A percentile compares a stretch with the other conserved stretches of the same genome.
These are phyloP conservation scores for Xylogone sp. DNA, from an alignment of 2,329 filamentous ascomycete genomes.

Conservation along the genomic window DNA sequence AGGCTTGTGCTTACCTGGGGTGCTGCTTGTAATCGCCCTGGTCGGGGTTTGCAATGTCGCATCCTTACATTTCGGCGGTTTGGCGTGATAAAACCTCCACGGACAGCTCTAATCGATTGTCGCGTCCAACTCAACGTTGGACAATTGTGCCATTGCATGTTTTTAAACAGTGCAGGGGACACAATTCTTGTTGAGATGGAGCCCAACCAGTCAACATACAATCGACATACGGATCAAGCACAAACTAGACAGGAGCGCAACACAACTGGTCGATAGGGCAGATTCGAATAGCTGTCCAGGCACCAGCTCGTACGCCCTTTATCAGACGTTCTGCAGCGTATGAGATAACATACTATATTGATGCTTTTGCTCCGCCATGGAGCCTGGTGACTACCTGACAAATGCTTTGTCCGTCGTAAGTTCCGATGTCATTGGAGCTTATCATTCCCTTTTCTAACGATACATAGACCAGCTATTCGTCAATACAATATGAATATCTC, in stretches of 20 bases:
- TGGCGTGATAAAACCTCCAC: background rate
- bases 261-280: background rate
- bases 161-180: background rate
- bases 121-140: background rate
- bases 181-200: slow-evolving; percentile 25
- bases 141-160: background rate
- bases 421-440: background rate
- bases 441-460: background rate
- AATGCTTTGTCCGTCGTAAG: slow-evolving; percentile 31
- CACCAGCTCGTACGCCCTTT: background rate
- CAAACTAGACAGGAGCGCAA: background rate
- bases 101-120: background rate
- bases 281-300: background rate
- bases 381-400: slow-evolving; percentile 28
- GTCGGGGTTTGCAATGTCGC: background rate
- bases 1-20: background rate
- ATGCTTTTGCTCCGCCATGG: slow-evolving; percentile 24
- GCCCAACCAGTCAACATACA: slow-evolving; percentile 19
- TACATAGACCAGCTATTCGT: slow-evolving; percentile 25
- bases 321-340: background rate
- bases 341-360: slow-evolving; percentile 11
- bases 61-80: background rate
- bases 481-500: slow-evolving; percentile 29
- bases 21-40: background rate
- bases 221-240: slow-evolving; percentile 17